Evolutionary conservation across 2,329 filamentous ascomycete genomes (phyloP).

Genomic region (Fusarium sp.): DNA sequence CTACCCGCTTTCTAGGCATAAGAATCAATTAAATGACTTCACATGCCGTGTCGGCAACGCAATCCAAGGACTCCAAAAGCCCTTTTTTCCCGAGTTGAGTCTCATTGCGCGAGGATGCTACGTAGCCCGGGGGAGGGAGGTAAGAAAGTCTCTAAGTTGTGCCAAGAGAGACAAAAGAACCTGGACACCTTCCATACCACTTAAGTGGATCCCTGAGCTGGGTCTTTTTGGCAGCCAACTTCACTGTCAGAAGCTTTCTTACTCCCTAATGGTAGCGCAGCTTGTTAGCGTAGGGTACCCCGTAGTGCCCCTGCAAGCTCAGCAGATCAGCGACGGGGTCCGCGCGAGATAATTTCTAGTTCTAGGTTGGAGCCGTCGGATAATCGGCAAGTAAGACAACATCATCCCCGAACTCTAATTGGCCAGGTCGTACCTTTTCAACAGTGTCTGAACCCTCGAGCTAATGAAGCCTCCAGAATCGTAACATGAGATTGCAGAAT

Average conservation of each 20-base stretch:
- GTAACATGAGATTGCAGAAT: not conserved
- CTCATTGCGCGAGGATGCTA: not conserved
- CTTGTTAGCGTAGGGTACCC: not conserved
- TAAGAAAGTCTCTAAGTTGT: not conserved
- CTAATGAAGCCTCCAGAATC: not conserved
- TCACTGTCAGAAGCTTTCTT: not conserved
- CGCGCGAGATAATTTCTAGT: not conserved
- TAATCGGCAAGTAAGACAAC: not conserved
- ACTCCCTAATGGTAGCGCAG: not conserved
- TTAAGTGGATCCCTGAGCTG: fast-evolving
- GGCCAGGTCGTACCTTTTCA: not conserved
- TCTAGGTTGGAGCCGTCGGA: not conserved
- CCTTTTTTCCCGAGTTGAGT: not conserved
- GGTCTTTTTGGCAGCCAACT: not conserved
- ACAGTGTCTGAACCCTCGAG: not conserved
- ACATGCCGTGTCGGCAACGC: not conserved
- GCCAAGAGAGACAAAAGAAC: fast-evolving
- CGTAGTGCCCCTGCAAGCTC: not conserved
- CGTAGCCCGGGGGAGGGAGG: not conserved
- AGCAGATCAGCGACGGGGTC: not conserved
- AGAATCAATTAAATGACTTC: not conserved
- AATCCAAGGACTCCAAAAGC: not conserved
- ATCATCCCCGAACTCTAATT: not conserved
- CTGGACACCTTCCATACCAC: fast-evolving
- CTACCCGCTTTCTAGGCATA: not conserved